Base-by-base conservation (phyloP, 2,329 filamentous ascomycete species). In the Didymella exigua region DNA sequence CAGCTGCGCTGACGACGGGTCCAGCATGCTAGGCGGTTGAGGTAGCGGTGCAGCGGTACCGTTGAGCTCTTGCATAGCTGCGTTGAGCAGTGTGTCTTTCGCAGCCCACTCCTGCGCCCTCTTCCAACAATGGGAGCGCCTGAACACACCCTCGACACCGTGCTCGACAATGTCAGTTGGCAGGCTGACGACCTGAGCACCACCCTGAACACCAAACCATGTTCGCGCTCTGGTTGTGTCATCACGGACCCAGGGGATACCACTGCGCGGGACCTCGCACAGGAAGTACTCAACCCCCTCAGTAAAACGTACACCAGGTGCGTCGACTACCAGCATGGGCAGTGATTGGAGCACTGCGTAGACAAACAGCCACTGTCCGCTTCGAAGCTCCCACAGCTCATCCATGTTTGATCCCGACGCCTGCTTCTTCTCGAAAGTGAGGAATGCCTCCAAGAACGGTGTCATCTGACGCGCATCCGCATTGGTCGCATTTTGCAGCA, bases 401-500 rank as follows among this genome's bases (percentile, higher is more conserved):
- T 82, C 79, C 26, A 86, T 81, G 33, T 79, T 83, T 70, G 85
- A 86, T 53, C 86, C 84, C 56, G 82, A 82, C 18, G 86, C 85
- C 56, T 90, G 86, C 41, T 86, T 86, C 30, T 82, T 76, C 75
- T 93, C 90, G 60, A 91, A 90, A 1, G 85, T 82, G 58, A 85
- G 85, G 76, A 90, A 93, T 23, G 85, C 82, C 5, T 85, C 79
- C 27, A 93, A 74, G 72, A 93, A 92, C 0, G 87, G 84, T 11
- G 74, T 78, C n/a, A 70, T 66, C 19, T 78, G 78, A 57, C 84
- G 84, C 1, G 86, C 86, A 62, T 93, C 90, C 38, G 86, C 84
- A 62, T 96, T 96, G 76, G 93, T 93, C 0, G 89, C 89, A 58
- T 87, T 88, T 69, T 89, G 86, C n/a, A 97, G 77, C 29, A 96